Conservation (phyloP, 192 early-diverging fungal genomes). For the Pilaira anomala region DNA sequence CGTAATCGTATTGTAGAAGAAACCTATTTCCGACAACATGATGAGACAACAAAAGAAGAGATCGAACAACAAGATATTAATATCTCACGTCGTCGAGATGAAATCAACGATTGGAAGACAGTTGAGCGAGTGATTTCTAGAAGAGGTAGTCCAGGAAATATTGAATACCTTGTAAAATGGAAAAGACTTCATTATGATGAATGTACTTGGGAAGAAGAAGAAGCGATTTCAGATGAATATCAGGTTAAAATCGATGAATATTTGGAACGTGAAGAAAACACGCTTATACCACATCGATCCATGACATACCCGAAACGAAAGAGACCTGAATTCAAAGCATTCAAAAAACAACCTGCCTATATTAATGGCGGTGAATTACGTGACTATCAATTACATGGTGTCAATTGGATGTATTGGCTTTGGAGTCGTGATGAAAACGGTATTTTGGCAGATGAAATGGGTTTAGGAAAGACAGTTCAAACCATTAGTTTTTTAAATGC, state of each 20-base stretch:
- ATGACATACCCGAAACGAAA: slow-evolving; percentile 45
- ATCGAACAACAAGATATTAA: slow-evolving; percentile 86
- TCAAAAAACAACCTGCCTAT: slow-evolving; percentile 79
- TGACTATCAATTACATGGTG: slow-evolving; percentile 91
- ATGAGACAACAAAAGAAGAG: slow-evolving; percentile 77
- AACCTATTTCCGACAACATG: slow-evolving; percentile 53
- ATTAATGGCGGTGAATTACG: slow-evolving; percentile 83
- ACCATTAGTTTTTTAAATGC: slow-evolving; percentile 91
- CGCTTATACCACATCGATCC: slow-evolving; percentile 69
- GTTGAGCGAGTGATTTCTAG: slow-evolving; percentile 88
- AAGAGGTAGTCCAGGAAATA: slow-evolving; percentile 46
- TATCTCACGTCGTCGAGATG: slow-evolving; percentile 73
- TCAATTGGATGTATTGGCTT: slow-evolving; percentile 96
- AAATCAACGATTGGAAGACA: slow-evolving; percentile 77
- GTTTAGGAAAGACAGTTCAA: slow-evolving; percentile 96
- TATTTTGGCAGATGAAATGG: slow-evolving; percentile 95
- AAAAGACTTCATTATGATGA: slow-evolving; percentile 82
- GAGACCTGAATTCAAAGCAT: slow-evolving; percentile 75
- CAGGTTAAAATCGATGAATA: slow-evolving; percentile 87
- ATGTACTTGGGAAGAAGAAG: slow-evolving; percentile 86
- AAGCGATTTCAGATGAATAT: slow-evolving; percentile 62
- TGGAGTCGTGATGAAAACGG: slow-evolving; percentile 97
- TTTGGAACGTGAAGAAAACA: slow-evolving; percentile 72
- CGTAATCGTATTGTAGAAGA: slow-evolving; percentile 64
- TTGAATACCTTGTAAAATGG: slow-evolving; percentile 95